Evolutionary conservation across 1,139 yeast species (phyloP), one percentile per base, ranked within the genome.

Genomic region (Suhomyces yuchorum): DNA sequence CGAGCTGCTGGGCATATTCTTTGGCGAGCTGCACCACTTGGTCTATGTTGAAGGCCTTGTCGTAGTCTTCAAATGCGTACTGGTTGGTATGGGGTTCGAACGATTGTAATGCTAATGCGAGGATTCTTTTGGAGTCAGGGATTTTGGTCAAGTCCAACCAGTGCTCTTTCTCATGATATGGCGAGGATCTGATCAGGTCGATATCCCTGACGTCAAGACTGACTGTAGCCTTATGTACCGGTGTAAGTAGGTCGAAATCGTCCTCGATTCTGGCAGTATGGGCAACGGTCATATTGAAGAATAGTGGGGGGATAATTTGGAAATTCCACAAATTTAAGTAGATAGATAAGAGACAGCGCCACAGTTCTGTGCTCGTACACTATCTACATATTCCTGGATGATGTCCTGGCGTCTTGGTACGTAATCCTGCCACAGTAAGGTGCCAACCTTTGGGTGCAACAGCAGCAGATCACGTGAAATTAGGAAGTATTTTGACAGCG

Each of bases 91-190:
- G 37, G 1, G 63, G 55, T 20, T 51, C 51, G 35, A 68, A 63
- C 3, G 60, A 51, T 46, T 64, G 68, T 33, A 68, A 56, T 11
- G 71, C 71, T 24, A 64, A 48, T 11, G 69, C 63, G 5, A 67
- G 22, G 8, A 63, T 55, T 37, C 48, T 50, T 44, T 63, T 61
- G 19, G 56, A 60, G 7, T 52, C 51, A 2, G 52, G 47, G 11
- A 66, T 49, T 3, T 51, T 52, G 14, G 53, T 48, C 23, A 68
- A 47, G 14, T 63, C 59, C 8, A 68, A 50, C 39, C 58, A 50
- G 45, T 68, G 71, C 1, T 49, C 54, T n/a, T 40, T 42, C 12
- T 65, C 70, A 24, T 48, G 43, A 47, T 66, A 68, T 3, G 73
- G 72, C 18, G 69, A 65, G 3, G 70, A 53, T 39, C 62, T 53